These are phyloP conservation scores for Geosiphon pyriformis DNA, from an alignment of 192 early-diverging fungal genomes.

Conservation along the genomic window DNA sequence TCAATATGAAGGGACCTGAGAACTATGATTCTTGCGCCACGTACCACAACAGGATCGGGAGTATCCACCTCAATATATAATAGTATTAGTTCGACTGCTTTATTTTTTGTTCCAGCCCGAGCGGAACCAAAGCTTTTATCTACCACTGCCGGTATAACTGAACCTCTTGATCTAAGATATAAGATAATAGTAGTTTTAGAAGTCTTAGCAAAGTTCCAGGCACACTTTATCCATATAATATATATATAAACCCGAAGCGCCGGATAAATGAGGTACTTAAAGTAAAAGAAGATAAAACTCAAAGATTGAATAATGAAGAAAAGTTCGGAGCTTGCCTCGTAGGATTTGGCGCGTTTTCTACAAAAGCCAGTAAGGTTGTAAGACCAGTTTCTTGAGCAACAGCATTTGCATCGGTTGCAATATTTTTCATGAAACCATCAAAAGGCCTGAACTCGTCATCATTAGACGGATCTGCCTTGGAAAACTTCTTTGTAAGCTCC, in stretches of 20 bases:
- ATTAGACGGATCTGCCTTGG: conserved; percentile 55
- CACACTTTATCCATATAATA: too few relatives aligned
- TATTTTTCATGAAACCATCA: conserved; percentile 70
- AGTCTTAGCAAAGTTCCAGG: not conserved
- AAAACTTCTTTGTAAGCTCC: conserved; percentile 67
- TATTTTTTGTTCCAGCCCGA: conserved; percentile 72
- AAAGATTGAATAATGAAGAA: not conserved
- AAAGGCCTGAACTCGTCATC: conserved; percentile 63
- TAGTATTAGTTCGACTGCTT: conserved; percentile 74
- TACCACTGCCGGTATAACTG: conserved; percentile 69
- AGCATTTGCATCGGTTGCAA: conserved; percentile 81
- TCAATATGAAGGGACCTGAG: too few relatives aligned
- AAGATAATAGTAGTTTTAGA: not conserved
- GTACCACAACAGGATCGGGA: conserved; percentile 78
- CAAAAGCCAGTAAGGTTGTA: conserved; percentile 65
- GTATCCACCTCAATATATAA: conserved; percentile 85
- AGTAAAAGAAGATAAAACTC: conserved; percentile 7
- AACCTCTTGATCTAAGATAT: conserved; percentile 53
- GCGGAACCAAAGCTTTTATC: conserved; percentile 85
- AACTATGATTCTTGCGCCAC: too few relatives aligned
- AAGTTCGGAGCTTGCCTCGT: conserved; percentile 41
- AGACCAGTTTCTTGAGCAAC: conserved; percentile 88
- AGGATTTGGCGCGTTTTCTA: conserved; percentile 76
- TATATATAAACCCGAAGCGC: not conserved
- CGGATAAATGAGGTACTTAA: not conserved